Evolutionary conservation across 306 rosid species (phyloP), one percentile per base, ranked within the genome.

Genomic region (Vigna radiata): DNA sequence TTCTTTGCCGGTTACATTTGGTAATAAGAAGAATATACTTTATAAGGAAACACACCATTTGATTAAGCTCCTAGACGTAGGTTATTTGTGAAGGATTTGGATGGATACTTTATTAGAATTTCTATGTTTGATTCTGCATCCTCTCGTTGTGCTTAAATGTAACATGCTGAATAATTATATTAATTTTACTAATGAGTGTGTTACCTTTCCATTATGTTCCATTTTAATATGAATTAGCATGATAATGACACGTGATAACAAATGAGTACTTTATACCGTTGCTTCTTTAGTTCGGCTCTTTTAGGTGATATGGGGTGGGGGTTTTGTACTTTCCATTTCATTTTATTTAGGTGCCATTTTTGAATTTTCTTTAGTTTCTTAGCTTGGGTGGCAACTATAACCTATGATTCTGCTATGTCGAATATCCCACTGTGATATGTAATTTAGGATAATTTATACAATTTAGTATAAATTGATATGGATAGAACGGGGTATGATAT

Each of bases 41-140:
- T 13, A 47, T 41, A 49, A 29, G 55, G 17, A 56, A 67, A n/a
- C 25, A 53, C 14, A 31, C 43, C 23, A 9, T 5, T n/a, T 62
- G 72, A 52, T 65, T 59, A 71, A 31, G 54, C 58, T 9, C 59
- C 59, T 68, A 59, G 52, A 60, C 68, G 15, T 68, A 49, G 70
- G 49, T 49, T 68, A 49, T 31, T 52, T 63, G 55, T 53, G 54
- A 33, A 53, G 43, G 43, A 60, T 58, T 50, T 75, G 37, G 47
- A 36, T 75, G 37, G 47, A 36, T 75, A 44, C 44, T 18, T 56
- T 6, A 27, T 59, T 37, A 18, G 31, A 75, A 13, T 37, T 60
- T 75, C n/a, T 75, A 75, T 58, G 41, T 61, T 27, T 60, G 65
- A 11, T 59, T 31, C 36, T 54, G 25, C 61, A 70, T 76, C 33